These are phyloP conservation scores for Tephrocybe rancida DNA, from an alignment of 768 basidiomycete species.

Conservation along the genomic window DNA sequence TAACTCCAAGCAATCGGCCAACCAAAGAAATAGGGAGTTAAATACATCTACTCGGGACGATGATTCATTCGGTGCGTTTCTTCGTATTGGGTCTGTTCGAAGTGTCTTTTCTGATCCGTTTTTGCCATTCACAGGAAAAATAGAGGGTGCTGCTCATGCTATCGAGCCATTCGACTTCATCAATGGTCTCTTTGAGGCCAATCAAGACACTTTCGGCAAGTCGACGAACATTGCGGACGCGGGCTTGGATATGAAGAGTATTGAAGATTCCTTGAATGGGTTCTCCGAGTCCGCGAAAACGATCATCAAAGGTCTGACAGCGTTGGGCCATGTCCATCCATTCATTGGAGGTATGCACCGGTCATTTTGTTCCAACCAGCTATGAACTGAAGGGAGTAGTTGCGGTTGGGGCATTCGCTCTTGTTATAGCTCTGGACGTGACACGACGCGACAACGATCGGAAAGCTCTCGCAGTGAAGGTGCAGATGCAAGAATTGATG, in stretches of 20 bases:
- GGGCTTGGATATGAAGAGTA: conserved; percentile 13
- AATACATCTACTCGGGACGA: not conserved
- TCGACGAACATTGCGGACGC: conserved; percentile 18
- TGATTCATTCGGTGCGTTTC: not conserved
- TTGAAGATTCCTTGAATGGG: conserved; percentile 32
- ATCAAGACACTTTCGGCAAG: conserved; percentile 13
- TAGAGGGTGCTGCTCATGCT: conserved; percentile 4
- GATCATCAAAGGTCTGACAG: conserved; percentile 32
- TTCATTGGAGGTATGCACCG: conserved; percentile 33
- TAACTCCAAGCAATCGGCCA: not conserved
- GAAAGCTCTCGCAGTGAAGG: conserved; percentile 45
- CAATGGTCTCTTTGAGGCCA: conserved; percentile 25
- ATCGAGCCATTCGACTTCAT: conserved; percentile 18
- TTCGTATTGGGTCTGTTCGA: too few relatives aligned
- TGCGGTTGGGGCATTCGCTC: conserved; percentile 50
- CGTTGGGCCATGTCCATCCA: conserved; percentile 37
- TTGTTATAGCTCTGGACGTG: conserved; percentile 49
- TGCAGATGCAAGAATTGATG: conserved; percentile 56
- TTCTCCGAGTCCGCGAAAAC: conserved; percentile 31
- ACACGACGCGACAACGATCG: conserved; percentile 53
- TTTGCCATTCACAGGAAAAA: not conserved
- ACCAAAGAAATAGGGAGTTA: not conserved
- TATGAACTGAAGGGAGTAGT: conserved; percentile 25
- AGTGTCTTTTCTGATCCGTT: not conserved
- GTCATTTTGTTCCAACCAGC: not conserved